Base-by-base conservation (phyloP, 257 asterid species). In the Echites panduratus region DNA sequence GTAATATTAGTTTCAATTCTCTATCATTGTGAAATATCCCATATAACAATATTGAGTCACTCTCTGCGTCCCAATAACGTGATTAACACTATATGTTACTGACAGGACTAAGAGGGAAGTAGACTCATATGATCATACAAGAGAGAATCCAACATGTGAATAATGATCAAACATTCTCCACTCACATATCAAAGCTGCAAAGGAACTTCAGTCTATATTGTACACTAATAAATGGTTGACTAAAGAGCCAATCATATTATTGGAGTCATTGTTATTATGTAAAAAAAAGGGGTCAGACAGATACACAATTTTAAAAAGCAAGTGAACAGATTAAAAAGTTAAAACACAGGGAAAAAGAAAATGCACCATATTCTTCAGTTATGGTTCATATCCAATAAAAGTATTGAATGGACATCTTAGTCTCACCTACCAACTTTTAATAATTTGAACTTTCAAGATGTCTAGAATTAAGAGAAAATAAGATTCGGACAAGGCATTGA, bases 1-100 rank as follows among this genome's bases (percentile, higher is more conserved):
- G 70, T 72, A 72, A 76, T 40, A 40, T 62, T 59, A 73, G 75
- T 53, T 35, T 68, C 38, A 62, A 70, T 68, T 71, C 59, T 48
- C 49, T 49, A 62, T 71, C 73, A 50, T 71, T 32, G 62, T 7
- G 38, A 65, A 53, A 77, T 61, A 68, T 70, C 45, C 65, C 48
- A 29, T 49, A 22, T 70, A 27, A 77, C 44, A 59, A 29, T 9
- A 68, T 69, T 69, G 47, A 62, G 38, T 32, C 45, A 67, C 52
- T 50, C 38, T n/a, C 29, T 35, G 19, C 41, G 4, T 16, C 61
- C 17, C 45, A 49, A 38, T 24, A 14, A 27, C 8, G 26, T 11
- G 0, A 17, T 48, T 68, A 66, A 45, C 7, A 12, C 48, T 57
- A 57, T 24, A 24, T 9, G 38, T 11, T 24, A 24, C 26, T 57